phyloP scores from a whole-genome alignment of 257 asterid genomes.

The Nicotiana attenuata region DNA sequence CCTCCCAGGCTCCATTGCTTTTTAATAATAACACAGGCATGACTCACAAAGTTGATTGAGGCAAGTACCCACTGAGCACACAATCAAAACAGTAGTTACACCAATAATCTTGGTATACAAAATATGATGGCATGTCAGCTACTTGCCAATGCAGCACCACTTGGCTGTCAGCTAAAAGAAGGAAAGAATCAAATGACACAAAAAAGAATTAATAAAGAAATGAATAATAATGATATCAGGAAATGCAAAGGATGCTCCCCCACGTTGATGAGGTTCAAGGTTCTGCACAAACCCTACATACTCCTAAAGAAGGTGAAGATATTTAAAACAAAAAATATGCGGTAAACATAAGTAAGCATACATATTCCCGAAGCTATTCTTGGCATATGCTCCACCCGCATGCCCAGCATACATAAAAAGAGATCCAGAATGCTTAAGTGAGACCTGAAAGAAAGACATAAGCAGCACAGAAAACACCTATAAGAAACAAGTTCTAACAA shows the following conservation, averaged over 20 bases:
- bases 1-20: not conserved
- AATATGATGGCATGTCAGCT: not conserved
- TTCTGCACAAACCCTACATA: too few species aligned
- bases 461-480: conserved; percentile 9
- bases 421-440: conserved; percentile 97
- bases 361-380: too few species aligned
- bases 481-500: conserved; percentile 3
- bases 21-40: not conserved
- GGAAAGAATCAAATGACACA: too few species aligned
- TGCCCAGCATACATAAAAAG: conserved; percentile 61
- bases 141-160: conserved; percentile 28
- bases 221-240: too few species aligned
- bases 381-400: too few species aligned
- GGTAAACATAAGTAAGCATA: too few species aligned
- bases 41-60: not conserved
- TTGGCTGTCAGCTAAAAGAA: too few species aligned
- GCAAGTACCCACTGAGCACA: not conserved
- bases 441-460: conserved; percentile 42
- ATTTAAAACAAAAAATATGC: too few species aligned
- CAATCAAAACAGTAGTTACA: not conserved
- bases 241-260: too few species aligned
- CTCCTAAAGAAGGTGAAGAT: too few species aligned
- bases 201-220: too few species aligned
- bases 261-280: too few species aligned
- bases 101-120: not conserved